Evolutionary conservation across 2,329 filamentous ascomycete species (phyloP), one percentile per base, ranked within the genome.

Genomic region (Truncatella angustata): DNA sequence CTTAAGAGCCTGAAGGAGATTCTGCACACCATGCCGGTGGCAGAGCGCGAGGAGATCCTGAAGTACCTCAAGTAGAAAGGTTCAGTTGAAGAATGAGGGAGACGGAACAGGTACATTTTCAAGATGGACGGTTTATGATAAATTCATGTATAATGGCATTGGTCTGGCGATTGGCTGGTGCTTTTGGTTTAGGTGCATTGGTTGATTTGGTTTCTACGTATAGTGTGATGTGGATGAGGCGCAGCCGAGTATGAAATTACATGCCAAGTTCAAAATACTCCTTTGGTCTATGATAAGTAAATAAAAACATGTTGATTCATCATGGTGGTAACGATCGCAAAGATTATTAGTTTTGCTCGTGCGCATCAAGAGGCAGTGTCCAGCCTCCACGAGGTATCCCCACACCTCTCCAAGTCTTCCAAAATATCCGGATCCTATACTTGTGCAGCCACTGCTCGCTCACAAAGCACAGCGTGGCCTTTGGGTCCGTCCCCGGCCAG

Each of bases 1-100:
- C 82, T 96, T 67, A 92, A 88, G 79, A 93, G 94, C 63, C 85
- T 99, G 20, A 86, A 91, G 64, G 87, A 93, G 60, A 83, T 96
- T 58, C 74, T 97, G 61, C 85, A 87, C 63, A 91, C 93, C 69
- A 83, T 99, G 76, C 91, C 92, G 16, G 87, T 92, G 47, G 85
- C 84, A 58, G 92, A 99, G 79, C 88, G 91, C 69, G 91, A 97
- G 72, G 84, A 88, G 70, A 81, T 95, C 49, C 77, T 96, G 55
- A 76, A 80, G 69, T 83, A 77, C 59, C 65, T 84, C 51, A 69
- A 73, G 59, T 77, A 73, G 63, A 37, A 18, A 24, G 21, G n/a
- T 30, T 45, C 32, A 43, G 24, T 12, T 23, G 39, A 23, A 36
- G 24, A 28, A 16, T 14, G 23, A 32, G 10, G 20, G 10, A 32